A percentile compares a stretch with the other conserved stretches of the same genome.
These are phyloP conservation scores for Fomitopsis serialis DNA, from an alignment of 768 basidiomycete genomes.

Conservation along the genomic window DNA sequence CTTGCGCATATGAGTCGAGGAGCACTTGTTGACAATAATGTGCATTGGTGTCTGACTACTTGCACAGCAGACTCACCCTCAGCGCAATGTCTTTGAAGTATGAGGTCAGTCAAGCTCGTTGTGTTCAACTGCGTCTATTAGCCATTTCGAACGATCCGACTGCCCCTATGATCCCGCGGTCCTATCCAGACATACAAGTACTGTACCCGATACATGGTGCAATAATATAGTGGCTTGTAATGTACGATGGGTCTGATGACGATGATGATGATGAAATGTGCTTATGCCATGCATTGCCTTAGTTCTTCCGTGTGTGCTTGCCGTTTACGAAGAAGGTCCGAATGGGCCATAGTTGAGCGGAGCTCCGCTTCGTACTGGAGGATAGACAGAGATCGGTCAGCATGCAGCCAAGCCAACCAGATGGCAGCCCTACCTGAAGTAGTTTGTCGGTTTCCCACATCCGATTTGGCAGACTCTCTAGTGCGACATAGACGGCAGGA, in stretches of 20 bases:
- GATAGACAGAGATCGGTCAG: neutral
- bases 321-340: conserved; percentile 52
- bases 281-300: conserved; percentile 7
- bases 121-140: too few species aligned
- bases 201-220: neutral
- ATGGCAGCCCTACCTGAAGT: conserved; percentile 58
- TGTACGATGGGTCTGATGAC: neutral
- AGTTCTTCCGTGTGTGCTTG: conserved; percentile 39
- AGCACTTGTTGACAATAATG: too few species aligned
- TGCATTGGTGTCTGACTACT: too few species aligned
- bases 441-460: conserved; percentile 94
- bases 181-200: too few species aligned
- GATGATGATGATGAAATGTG: neutral
- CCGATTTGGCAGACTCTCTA: conserved; percentile 85
- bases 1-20: too few species aligned
- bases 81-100: too few species aligned
- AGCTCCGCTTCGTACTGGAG: conserved; percentile 41
- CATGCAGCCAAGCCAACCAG: neutral
- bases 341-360: conserved; percentile 43
- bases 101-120: too few species aligned
- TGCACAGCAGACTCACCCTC: too few species aligned
- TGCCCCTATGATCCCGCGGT: too few species aligned
- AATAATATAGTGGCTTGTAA: too few species aligned
- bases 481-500: conserved; percentile 81
- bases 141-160: too few species aligned